Percentiles rank a stretch among this genome's conserved stretches.
Conservation (phyloP, 495 filamentous ascomycete genomes). For the Bryoglossum gracile region DNA sequence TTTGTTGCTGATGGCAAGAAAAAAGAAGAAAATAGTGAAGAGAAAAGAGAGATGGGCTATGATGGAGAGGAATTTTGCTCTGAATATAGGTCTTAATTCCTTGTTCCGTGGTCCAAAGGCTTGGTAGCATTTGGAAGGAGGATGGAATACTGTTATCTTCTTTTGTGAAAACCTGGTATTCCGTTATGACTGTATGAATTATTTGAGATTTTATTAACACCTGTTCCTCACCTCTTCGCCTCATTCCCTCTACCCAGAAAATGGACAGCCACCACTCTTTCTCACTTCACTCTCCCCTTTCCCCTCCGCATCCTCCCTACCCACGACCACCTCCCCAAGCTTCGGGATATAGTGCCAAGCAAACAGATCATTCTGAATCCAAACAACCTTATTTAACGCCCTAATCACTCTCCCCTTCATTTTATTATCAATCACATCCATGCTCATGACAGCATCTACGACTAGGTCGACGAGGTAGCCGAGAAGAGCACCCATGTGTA, state of each 20-base stretch:
- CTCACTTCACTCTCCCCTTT: not conserved
- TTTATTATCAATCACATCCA: conserved; percentile 19
- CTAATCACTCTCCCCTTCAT: conserved; percentile 20
- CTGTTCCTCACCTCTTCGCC: too few relatives aligned
- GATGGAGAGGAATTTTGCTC: too few relatives aligned
- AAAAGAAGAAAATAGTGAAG: too few relatives aligned
- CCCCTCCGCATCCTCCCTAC: not conserved
- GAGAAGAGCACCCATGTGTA: conserved; percentile 29
- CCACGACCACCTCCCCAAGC: not conserved
- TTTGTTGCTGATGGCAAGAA: too few relatives aligned
- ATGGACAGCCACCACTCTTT: conserved; percentile 1
- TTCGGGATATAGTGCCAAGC: conserved; percentile 17
- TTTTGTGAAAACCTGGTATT: too few relatives aligned
- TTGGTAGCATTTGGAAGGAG: too few relatives aligned
- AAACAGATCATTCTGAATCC: conserved; percentile 77
- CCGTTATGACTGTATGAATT: too few relatives aligned
- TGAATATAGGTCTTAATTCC: too few relatives aligned
- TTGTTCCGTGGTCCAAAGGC: too few relatives aligned
- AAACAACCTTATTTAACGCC: conserved; percentile 46
- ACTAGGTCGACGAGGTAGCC: conserved; percentile 33
- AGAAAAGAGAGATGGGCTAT: too few relatives aligned
- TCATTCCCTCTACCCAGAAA: not conserved
- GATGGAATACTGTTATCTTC: too few relatives aligned
- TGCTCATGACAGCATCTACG: conserved; percentile 27
- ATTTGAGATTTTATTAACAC: too few relatives aligned